phyloP scores from a whole-genome alignment of 78 protist genomes.

The Polysphondylium violaceum region DNA sequence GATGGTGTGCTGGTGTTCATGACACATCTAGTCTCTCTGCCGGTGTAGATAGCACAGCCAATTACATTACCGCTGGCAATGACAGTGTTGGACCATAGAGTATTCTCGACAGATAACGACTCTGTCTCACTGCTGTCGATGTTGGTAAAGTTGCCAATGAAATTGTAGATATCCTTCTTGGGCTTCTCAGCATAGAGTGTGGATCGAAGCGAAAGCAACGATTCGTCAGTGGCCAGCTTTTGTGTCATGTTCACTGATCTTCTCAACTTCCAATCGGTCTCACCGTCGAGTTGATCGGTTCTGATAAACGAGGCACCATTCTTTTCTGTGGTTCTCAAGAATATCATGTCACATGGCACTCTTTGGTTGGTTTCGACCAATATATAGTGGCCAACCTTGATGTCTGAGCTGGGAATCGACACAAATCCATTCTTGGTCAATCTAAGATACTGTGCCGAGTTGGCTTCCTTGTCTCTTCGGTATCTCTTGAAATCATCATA shows the following conservation, averaged over 20 bases:
- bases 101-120: slow-evolving; percentile 94
- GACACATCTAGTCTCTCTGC: slow-evolving; percentile 94
- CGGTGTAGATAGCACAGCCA: slow-evolving; percentile 96
- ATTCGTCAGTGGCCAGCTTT: slow-evolving; percentile 66
- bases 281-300: slow-evolving; percentile 98
- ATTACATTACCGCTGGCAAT: slow-evolving; percentile 94
- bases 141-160: slow-evolving; percentile 83
- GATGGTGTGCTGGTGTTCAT: slow-evolving; percentile 93
- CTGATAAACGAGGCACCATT: slow-evolving; percentile 93
- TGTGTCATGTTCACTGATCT: slow-evolving; percentile 77
- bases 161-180: slow-evolving; percentile 91
- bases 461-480: slow-evolving; percentile 91
- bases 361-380: slow-evolving; percentile 86
- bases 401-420: slow-evolving; percentile 71
- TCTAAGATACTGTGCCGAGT: slow-evolving; percentile 87
- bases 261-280: slow-evolving; percentile 97
- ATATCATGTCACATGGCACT: slow-evolving; percentile 94
- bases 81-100: slow-evolving; percentile 98
- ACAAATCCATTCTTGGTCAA: slow-evolving; percentile 74
- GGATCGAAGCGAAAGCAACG: slow-evolving; percentile 55
- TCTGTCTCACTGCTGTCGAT: slow-evolving; percentile 79
- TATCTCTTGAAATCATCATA: slow-evolving; percentile 94
- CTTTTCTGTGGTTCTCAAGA: slow-evolving; percentile 92
- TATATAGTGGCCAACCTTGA: slow-evolving; percentile 93
- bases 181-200: slow-evolving; percentile 88